These are phyloP conservation scores for Emydomyces testavorans DNA, from an alignment of 2,329 filamentous ascomycete species.

Conservation along the genomic window DNA sequence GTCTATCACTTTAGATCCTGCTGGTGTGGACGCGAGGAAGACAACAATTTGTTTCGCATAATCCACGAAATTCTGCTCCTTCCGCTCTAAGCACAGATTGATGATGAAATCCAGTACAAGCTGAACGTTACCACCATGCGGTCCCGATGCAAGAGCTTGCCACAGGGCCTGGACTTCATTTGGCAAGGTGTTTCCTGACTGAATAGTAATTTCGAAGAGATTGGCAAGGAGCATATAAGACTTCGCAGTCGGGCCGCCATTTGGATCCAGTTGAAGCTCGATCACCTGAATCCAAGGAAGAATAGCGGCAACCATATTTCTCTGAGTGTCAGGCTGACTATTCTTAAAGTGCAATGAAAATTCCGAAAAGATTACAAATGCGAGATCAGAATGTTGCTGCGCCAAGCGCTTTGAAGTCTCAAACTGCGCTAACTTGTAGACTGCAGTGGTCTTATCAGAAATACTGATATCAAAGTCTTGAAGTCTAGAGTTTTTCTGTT, in stretches of 20 bases:
- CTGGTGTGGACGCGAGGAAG: slow-evolving; percentile 74
- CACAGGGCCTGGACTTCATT: slow-evolving; percentile 96
- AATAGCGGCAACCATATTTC: slow-evolving; percentile 88
- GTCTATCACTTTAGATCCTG: slow-evolving; percentile 84
- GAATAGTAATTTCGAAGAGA: slow-evolving; percentile 90
- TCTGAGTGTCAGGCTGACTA: slow-evolving; percentile 67
- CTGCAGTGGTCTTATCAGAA: slow-evolving; percentile 93
- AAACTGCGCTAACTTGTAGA: slow-evolving; percentile 95
- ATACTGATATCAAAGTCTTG: slow-evolving; percentile 98
- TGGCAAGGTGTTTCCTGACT: slow-evolving; percentile 73
- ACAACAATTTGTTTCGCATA: slow-evolving; percentile 98
- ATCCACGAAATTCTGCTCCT: slow-evolving; percentile 96
- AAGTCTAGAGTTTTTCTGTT: slow-evolving; percentile 76
- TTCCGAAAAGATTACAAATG: slow-evolving; percentile 91
- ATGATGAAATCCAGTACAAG: slow-evolving; percentile 95
- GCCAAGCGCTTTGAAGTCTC: slow-evolving; percentile 87
- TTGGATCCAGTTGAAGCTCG: slow-evolving; percentile 82
- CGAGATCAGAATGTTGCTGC: slow-evolving; percentile 75
- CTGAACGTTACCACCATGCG: slow-evolving; percentile 85
- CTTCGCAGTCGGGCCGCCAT: slow-evolving; percentile 75
- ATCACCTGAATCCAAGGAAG: slow-evolving; percentile 94
- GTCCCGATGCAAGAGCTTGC: slow-evolving; percentile 89
- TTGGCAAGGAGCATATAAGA: slow-evolving; percentile 95
- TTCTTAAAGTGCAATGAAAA: slow-evolving; percentile 90
- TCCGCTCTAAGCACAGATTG: slow-evolving; percentile 76